Evolutionary conservation across 179 eudicot species (phyloP).

Genomic region (Heliamphora pulchella): DNA sequence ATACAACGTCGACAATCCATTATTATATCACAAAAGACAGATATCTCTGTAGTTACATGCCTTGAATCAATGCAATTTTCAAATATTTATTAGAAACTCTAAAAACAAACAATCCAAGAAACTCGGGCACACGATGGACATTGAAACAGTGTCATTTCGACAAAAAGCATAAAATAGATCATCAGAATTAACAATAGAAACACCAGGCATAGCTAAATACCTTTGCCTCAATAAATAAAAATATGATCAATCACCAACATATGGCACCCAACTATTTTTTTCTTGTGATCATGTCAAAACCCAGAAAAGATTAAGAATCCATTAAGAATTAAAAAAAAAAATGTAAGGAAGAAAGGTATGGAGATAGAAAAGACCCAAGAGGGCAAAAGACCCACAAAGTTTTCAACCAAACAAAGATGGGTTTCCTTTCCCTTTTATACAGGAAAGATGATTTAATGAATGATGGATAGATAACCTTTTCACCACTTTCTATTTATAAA

Average conservation of each 20-base stretch:
- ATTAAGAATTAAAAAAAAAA: too few relatives aligned
- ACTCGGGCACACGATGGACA: background rate
- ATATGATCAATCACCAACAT: background rate
- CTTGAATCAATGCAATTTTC: background rate
- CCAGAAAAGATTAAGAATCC: background rate
- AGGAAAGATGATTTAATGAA: background rate
- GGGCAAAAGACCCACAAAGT: background rate
- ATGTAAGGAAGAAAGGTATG: background rate
- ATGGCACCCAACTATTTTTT: background rate
- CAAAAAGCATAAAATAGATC: background rate
- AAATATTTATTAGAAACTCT: too few relatives aligned
- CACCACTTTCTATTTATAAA: background rate
- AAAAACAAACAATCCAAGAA: background rate
- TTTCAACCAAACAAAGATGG: background rate
- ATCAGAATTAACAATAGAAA: background rate
- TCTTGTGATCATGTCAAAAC: background rate
- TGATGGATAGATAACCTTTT: background rate
- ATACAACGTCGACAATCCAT: background rate
- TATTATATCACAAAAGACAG: background rate
- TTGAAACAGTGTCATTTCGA: background rate
- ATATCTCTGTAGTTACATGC: background rate
- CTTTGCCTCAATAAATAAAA: background rate
- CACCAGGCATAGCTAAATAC: background rate
- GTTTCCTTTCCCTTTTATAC: background rate
- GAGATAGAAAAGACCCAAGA: background rate